Conservation (phyloP, 805 yeast genomes). For the Candida arabinofermentans region DNA sequence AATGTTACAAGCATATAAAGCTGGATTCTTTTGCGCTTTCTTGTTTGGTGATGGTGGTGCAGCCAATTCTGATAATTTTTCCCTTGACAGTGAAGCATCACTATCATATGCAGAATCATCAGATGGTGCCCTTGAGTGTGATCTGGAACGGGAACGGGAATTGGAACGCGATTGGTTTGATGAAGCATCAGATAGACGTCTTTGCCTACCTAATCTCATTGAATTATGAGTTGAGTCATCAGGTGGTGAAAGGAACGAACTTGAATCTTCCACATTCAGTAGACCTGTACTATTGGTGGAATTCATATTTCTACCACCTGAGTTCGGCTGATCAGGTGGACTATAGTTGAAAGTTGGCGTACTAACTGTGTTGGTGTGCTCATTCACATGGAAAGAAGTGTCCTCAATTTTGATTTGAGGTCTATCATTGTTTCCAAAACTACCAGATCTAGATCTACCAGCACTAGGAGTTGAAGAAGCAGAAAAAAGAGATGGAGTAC, state of each 20-base stretch:
- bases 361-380: not conserved
- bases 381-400: conserved; percentile 6
- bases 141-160: conserved; percentile 21
- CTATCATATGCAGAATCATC: conserved; percentile 30
- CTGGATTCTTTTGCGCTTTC: conserved; percentile 66
- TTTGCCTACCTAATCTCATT: conserved; percentile 39
- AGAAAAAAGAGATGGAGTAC: conserved; percentile 55
- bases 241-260: conserved; percentile 21
- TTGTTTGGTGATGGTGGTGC: conserved; percentile 45
- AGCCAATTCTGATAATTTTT: conserved; percentile 64
- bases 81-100: conserved; percentile 36
- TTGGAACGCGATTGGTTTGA: conserved; percentile 32
- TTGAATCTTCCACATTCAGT: conserved; percentile 32
- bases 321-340: conserved; percentile 1
- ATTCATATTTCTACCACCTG: conserved; percentile 10
- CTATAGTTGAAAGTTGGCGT: conserved; percentile 10
- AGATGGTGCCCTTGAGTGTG: conserved; percentile 25
- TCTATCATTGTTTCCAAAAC: conserved; percentile 11
- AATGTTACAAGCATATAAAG: conserved; percentile 70
- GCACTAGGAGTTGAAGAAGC: conserved; percentile 39
- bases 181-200: conserved; percentile 25
- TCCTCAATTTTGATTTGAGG: conserved; percentile 26
- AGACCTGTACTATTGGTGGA: not conserved
- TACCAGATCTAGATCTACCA: conserved; percentile 29
- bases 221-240: conserved; percentile 27